Evolutionary conservation across 768 basidiomycete genomes (phyloP).

Genomic region (Calocybe cyanea): DNA sequence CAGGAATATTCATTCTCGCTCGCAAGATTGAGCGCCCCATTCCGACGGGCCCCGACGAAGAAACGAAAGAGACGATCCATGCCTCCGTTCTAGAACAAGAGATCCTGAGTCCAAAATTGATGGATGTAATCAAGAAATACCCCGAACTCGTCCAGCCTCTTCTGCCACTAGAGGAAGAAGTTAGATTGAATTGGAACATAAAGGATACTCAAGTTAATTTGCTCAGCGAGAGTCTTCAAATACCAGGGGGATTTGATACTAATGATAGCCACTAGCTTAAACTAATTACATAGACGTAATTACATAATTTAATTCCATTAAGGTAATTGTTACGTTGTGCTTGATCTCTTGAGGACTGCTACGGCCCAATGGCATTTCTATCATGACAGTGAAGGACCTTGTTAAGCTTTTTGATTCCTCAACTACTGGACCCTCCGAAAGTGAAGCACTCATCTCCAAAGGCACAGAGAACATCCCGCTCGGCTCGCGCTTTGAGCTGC

Average conservation of each 20-base stretch:
- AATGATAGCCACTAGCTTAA: no score
- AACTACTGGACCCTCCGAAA: neutral
- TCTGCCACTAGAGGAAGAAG: conserved; percentile 47
- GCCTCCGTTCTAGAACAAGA: conserved; percentile 52
- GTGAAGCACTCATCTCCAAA: neutral
- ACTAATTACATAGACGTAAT: no score
- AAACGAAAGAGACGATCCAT: conserved; percentile 61
- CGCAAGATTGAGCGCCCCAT: conserved; percentile 41
- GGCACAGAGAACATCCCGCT: neutral
- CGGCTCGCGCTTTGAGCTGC: neutral
- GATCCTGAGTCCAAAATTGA: conserved; percentile 29
- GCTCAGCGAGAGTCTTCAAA: no score
- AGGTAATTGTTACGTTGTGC: no score
- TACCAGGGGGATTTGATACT: no score
- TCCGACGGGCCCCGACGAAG: conserved; percentile 38
- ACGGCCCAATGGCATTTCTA: conserved; percentile 7
- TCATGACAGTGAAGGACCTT: conserved; percentile 33
- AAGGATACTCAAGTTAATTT: neutral
- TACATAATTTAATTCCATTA: no score
- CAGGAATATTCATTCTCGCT: conserved; percentile 52
- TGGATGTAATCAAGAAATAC: conserved; percentile 31
- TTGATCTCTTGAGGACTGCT: no score
- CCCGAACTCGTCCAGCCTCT: conserved; percentile 42
- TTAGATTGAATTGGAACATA: conserved; percentile 46
- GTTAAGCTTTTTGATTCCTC: conserved; percentile 26